Conservation (phyloP, 371 early-diverging fungal genomes). For the Apophysomyces ossiformis region DNA sequence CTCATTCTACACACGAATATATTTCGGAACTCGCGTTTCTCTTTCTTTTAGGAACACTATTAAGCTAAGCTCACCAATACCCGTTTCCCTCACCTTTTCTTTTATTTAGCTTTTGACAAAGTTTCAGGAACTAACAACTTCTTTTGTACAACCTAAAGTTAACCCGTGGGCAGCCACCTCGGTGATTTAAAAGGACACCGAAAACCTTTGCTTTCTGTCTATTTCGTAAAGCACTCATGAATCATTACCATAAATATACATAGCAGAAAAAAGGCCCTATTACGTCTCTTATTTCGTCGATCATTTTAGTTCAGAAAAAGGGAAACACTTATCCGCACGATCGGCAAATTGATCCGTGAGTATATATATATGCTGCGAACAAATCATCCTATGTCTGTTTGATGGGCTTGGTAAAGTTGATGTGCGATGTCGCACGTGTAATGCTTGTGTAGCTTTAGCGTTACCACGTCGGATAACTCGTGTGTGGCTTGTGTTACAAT, state of each 20-base stretch:
- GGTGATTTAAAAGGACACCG: slow-evolving; percentile 3
- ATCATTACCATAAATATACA: not conserved
- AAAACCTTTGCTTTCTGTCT: not conserved
- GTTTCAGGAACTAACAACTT: not conserved
- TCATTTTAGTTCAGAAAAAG: not conserved
- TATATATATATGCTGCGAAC: not conserved
- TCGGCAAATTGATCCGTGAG: not conserved
- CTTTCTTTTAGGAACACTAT: not conserved
- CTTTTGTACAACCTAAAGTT: not conserved
- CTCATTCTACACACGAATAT: not conserved
- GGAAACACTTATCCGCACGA: not conserved
- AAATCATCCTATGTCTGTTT: not conserved
- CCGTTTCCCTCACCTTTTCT: not conserved
- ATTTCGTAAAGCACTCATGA: not conserved
- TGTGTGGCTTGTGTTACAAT: not conserved
- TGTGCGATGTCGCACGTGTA: slow-evolving; percentile 7
- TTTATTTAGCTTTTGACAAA: not conserved
- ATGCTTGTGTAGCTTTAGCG: not conserved
- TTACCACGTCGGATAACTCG: not conserved
- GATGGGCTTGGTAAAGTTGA: slow-evolving; percentile 9
- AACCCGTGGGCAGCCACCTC: slow-evolving; percentile 3
- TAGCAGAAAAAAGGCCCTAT: not conserved
- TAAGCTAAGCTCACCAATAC: not conserved
- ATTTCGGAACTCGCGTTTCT: not conserved
- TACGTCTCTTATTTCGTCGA: not conserved